Evolutionary conservation across 306 rosid species (phyloP).

Genomic region (Mimosa bimucronata): DNA sequence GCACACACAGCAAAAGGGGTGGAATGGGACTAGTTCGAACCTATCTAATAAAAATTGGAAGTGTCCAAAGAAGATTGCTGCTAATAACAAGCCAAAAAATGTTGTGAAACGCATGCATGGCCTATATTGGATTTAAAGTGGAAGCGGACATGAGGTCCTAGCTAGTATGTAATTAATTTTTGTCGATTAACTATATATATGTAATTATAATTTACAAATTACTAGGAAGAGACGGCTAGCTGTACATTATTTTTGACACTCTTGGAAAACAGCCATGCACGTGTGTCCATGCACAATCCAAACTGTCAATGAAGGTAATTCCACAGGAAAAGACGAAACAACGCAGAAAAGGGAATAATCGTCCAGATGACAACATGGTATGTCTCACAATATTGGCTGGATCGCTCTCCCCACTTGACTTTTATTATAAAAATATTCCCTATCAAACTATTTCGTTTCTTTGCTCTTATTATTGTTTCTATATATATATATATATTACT

Average conservation of each 20-base stretch:
- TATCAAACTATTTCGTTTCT: constrained; percentile 21
- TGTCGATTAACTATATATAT: neutral
- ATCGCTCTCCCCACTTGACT: constrained; percentile 45
- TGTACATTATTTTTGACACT: constrained; percentile 16
- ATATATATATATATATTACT: neutral
- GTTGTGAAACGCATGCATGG: constrained; percentile 30
- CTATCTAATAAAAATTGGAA: constrained; percentile 51
- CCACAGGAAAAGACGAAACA: constrained; percentile 54
- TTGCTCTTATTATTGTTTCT: neutral
- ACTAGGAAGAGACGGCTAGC: neutral
- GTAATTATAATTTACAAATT: neutral
- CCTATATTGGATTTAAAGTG: constrained; percentile 1
- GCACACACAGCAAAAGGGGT: constrained; percentile 14
- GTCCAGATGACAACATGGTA: constrained; percentile 49
- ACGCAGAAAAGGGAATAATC: constrained; percentile 58
- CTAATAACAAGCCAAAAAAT: constrained; percentile 24
- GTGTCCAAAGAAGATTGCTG: constrained; percentile 44
- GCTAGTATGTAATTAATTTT: neutral
- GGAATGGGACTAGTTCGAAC: constrained; percentile 8
- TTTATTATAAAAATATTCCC: neutral
- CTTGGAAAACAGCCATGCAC: constrained; percentile 45
- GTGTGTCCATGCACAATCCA: constrained; percentile 46
- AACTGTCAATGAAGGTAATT: constrained; percentile 50
- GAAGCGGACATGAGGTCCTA: constrained; percentile 13
- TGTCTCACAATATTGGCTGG: constrained; percentile 36